Evolutionary conservation across 2,329 filamentous ascomycete genomes (phyloP), one percentile per base, ranked within the genome.

Genomic region (Tricladium varicosporioides): DNA sequence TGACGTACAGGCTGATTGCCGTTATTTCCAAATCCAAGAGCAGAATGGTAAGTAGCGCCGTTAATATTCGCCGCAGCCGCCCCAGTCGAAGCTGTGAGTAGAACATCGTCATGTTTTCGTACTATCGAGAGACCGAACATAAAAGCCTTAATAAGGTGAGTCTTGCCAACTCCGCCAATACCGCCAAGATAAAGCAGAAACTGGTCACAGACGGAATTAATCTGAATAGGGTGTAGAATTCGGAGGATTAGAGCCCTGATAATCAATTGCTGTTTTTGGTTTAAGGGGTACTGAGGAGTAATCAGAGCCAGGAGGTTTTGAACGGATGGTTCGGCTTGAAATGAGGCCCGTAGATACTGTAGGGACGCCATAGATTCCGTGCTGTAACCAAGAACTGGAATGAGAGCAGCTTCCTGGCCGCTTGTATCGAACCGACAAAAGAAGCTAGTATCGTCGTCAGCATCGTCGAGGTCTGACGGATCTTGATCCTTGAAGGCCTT

Each of bases 101-200:
- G 36, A 40, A 40, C 52, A 54, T 33, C 53, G 15, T 55, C 53
- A 11, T 55, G 10, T 46, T 55, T 55, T 7, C 14, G 31, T 13
- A 51, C 27, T 14, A 55, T 55, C n/a, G 53, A 55, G 16, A 55
- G 53, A 32, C 46, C 45, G 32, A 55, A 55, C 3, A 55, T 50
- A 55, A 55, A 45, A 32, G 53, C 53, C 22, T 55, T 51, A n/a
- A 55, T 55, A 5, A 55, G 45, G 31, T 55, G 31, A 49, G 53
- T 55, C 36, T 55, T 55, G n/a, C 53, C 53, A 50, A 55, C 53
- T 16, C 53, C 53, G 8, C 46, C 46, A 50, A 45, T 19, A 31
- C 53, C 53, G 31, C 46, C 45, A 55, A 55, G 53, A 22, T 55
- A 55, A 42, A 55, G 53, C 31, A 51, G 50, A 32, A 55, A 55